These are phyloP conservation scores for Juncus inflexus DNA, from an alignment of 176 grass and related monocot species.

Conservation along the genomic window DNA sequence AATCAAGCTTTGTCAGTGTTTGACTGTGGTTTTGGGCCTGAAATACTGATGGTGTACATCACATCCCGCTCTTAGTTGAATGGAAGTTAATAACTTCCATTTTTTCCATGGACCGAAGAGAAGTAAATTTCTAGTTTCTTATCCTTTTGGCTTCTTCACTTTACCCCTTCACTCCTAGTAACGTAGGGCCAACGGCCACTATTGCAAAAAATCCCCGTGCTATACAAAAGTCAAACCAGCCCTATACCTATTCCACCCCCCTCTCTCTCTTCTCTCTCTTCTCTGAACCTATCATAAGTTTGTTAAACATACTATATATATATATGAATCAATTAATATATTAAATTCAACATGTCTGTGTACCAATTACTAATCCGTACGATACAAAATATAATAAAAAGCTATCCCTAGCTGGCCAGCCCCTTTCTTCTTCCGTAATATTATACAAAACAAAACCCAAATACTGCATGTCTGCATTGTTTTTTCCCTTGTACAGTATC, in stretches of 20 bases:
- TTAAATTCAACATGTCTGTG: slow-evolving; percentile 8
- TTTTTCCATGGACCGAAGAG: no score
- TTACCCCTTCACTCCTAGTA: background rate
- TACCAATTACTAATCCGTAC: slow-evolving; percentile 8
- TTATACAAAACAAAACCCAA: no score
- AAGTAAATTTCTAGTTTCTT: background rate
- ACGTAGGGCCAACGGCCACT: slow-evolving; percentile 14
- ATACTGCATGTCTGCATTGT: no score
- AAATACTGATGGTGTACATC: no score
- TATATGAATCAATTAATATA: no score
- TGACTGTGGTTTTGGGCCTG: no score
- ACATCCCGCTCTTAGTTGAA: no score
- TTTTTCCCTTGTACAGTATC: no score
- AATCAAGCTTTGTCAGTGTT: no score
- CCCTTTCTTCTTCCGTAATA: no score
- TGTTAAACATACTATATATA: background rate
- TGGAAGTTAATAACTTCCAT: no score
- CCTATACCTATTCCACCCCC: slow-evolving; percentile 9
- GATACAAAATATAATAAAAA: background rate
- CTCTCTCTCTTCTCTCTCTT: slow-evolving; percentile 1
- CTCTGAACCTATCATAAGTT: slow-evolving; percentile 2
- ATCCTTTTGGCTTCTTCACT: background rate
- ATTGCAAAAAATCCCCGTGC: slow-evolving; percentile 21
- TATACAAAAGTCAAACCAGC: slow-evolving; percentile 18
- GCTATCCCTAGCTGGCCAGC: no score